These are phyloP conservation scores for Xylaria telfairii DNA, from an alignment of 495 filamentous ascomycete species.

Conservation along the genomic window DNA sequence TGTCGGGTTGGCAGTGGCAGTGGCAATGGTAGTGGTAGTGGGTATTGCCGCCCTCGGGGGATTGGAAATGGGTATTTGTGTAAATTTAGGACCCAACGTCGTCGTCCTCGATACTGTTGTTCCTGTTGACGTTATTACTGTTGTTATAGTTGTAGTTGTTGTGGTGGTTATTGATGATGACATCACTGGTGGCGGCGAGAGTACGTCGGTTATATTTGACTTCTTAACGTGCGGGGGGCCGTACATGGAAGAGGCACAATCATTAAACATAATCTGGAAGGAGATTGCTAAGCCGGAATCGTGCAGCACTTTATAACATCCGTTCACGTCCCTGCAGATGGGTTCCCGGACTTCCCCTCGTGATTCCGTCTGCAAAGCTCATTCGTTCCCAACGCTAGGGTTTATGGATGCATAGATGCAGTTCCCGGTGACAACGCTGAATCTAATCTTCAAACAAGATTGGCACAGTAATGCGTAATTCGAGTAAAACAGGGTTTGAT, in stretches of 20 bases:
- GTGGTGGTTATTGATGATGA: not conserved
- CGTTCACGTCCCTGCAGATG: not conserved
- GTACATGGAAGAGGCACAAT: not conserved
- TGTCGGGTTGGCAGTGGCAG: too few relatives aligned
- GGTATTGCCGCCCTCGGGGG: too few relatives aligned
- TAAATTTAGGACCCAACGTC: too few relatives aligned
- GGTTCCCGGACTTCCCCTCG: not conserved
- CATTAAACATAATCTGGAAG: too few relatives aligned
- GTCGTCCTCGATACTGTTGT: too few relatives aligned
- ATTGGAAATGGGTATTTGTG: too few relatives aligned
- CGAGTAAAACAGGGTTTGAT: not conserved
- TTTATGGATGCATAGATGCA: not conserved
- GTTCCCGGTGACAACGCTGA: not conserved
- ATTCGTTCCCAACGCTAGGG: not conserved
- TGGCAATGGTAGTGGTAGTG: too few relatives aligned
- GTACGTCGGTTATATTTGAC: not conserved
- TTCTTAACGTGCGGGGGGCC: not conserved
- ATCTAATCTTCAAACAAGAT: not conserved
- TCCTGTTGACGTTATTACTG: too few relatives aligned
- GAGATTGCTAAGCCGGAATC: not conserved
- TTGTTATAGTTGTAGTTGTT: not conserved
- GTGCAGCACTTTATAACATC: not conserved
- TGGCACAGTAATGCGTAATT: not conserved
- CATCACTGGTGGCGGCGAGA: not conserved
- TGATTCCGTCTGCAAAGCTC: not conserved